These are phyloP conservation scores for Pichia sp. DNA, from an alignment of 1,139 yeast species.

Conservation along the genomic window DNA sequence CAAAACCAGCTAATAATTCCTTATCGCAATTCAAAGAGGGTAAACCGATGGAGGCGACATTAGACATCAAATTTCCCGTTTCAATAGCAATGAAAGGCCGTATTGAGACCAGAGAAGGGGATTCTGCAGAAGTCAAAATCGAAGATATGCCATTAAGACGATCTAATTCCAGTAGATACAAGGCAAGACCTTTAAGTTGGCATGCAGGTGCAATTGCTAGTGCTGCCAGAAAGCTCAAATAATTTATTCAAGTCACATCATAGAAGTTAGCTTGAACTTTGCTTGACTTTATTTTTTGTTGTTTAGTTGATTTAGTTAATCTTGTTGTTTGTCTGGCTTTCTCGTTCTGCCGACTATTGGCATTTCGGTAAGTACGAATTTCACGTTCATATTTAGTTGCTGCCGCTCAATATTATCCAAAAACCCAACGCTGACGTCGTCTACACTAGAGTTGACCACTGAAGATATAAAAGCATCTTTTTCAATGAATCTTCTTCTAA, in stretches of 20 bases:
- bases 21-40: not conserved
- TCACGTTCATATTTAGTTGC: constrained; percentile 35
- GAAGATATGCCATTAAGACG: constrained; percentile 7
- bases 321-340: constrained; percentile 20
- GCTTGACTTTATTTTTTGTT: not conserved
- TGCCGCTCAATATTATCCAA: constrained; percentile 33
- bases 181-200: constrained; percentile 17
- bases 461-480: constrained; percentile 30
- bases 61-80: constrained; percentile 9
- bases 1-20: not conserved
- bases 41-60: constrained; percentile 2
- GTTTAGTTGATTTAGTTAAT: not conserved
- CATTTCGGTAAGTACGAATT: constrained; percentile 40
- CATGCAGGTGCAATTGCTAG: constrained; percentile 14
- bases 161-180: constrained; percentile 5
- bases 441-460: constrained; percentile 34
- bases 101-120: not conserved
- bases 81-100: constrained; percentile 2
- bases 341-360: constrained; percentile 35
- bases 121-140: not conserved
- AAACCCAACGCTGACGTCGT: constrained; percentile 45
- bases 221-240: constrained; percentile 12
- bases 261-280: not conserved
- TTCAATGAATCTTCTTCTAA: constrained; percentile 21
- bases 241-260: not conserved